phyloP scores from a whole-genome alignment of 331 rosid species.

The Telfairia occidentalis region DNA sequence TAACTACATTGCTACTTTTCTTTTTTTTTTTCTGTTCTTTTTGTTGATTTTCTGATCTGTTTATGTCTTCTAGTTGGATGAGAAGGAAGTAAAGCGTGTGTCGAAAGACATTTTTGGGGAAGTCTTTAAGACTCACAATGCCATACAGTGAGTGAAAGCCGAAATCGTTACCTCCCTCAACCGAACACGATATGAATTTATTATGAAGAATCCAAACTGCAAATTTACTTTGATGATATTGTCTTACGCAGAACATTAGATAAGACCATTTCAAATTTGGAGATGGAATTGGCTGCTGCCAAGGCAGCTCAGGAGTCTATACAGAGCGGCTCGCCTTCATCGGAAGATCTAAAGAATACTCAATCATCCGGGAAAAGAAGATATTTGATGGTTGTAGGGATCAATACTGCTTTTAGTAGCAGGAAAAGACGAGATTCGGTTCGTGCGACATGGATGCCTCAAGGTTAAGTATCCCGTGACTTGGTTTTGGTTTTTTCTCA shows the following conservation, averaged over 20 bases:
- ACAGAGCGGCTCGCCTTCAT: slow-evolving; percentile 50
- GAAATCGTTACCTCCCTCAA: background rate
- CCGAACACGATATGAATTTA: background rate
- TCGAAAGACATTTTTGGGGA: slow-evolving; percentile 39
- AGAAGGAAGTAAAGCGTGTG: slow-evolving; percentile 63
- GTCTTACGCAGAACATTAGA: slow-evolving; percentile 53
- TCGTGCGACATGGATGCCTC: slow-evolving; percentile 92
- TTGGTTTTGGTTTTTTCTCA: background rate
- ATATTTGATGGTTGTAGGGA: slow-evolving; percentile 79
- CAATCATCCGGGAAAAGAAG: slow-evolving; percentile 44
- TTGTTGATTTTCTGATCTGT: background rate
- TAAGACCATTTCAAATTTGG: slow-evolving; percentile 77
- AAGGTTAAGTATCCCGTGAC: slow-evolving; percentile 33
- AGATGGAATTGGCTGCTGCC: slow-evolving; percentile 88
- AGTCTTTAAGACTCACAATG: slow-evolving; percentile 57
- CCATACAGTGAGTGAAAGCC: slow-evolving; percentile 51
- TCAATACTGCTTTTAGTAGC: slow-evolving; percentile 95
- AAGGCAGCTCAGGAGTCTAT: slow-evolving; percentile 74
- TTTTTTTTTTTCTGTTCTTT: background rate
- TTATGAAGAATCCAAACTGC: slow-evolving; percentile 7
- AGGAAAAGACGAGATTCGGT: slow-evolving; percentile 89
- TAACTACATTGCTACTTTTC: slow-evolving; percentile 1
- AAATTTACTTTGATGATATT: background rate
- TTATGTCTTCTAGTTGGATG: slow-evolving; percentile 43
- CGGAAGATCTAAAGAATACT: slow-evolving; percentile 33